These are phyloP conservation scores for Pilobolus umbonatus DNA, from an alignment of 192 early-diverging fungal species.

Conservation along the genomic window DNA sequence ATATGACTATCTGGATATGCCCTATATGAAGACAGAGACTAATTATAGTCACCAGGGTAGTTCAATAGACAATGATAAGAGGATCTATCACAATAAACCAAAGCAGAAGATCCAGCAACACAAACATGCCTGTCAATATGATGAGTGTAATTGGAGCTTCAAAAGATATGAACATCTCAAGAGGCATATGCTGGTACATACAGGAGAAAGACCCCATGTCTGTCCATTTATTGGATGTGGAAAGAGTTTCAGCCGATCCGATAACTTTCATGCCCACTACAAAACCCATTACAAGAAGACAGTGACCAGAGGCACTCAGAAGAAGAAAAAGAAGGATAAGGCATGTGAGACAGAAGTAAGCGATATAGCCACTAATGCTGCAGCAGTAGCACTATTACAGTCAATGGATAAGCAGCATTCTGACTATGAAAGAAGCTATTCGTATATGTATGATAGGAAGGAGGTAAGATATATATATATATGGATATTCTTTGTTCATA, in stretches of 20 bases:
- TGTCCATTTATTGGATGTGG: slow-evolving; percentile 68
- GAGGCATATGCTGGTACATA: slow-evolving; percentile 73
- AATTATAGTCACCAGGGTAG: too few relatives aligned
- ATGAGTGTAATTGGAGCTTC: slow-evolving; percentile 55
- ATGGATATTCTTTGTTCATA: too few relatives aligned
- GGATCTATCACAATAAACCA: neutral
- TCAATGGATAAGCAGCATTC: too few relatives aligned
- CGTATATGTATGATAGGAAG: too few relatives aligned
- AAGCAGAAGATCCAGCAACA: too few relatives aligned
- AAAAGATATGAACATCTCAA: slow-evolving; percentile 81
- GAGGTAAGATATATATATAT: too few relatives aligned
- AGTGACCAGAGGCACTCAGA: neutral
- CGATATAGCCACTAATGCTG: too few relatives aligned
- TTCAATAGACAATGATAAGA: neutral
- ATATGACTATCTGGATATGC: neutral
- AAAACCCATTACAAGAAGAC: slow-evolving; percentile 66
- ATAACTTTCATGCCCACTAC: slow-evolving; percentile 74
- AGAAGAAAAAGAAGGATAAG: too few relatives aligned
- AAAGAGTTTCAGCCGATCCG: slow-evolving; percentile 77
- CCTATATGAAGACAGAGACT: too few relatives aligned
- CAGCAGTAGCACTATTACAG: too few relatives aligned
- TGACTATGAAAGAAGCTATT: too few relatives aligned
- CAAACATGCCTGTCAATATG: slow-evolving; percentile 39
- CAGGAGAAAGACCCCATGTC: slow-evolving; percentile 65
- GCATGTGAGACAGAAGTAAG: too few relatives aligned